Base-by-base conservation (phyloP, 2,329 filamentous ascomycete genomes). In the Aschersonia sp. region DNA sequence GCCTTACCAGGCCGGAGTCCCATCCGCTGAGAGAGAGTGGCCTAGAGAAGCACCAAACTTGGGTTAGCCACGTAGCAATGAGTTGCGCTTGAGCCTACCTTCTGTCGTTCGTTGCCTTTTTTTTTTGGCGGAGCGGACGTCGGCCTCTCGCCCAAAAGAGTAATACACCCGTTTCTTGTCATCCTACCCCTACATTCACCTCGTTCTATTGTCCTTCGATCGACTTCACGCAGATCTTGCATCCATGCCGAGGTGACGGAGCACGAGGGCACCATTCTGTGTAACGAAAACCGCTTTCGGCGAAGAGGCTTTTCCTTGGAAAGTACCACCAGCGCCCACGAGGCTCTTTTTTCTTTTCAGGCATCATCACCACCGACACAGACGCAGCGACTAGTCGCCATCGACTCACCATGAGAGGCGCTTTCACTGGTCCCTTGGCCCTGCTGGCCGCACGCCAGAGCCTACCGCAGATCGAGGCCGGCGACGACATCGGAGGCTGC, bases 401-500 rank as follows among this genome's bases (percentile, higher is more conserved):
- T 20, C 20, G 20, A 20, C 20, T 20, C 20, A 20, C 20, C 20
- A 20, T 20, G 20, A 20, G 20, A 20, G 20, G 20, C 20, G 20
- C 20, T 9, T 4, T 38, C 35, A 9, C 12, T 7, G 35, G 7
- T 38, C 35, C 35, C 35, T 38, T 38, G 35, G 35, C 35, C 35
- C 35, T 38, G 31, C 43, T 52, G 44, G 49, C 52, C 44, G 45
- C 30, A 45, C 41, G n/a, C 42, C 58, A 31, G 38, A 57, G 43
- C 56, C 58, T 20, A 49, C 60, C 9, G 31, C 60, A 42, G 56
- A 55, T 47, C 56, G 35, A 38, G 35, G 7, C 55, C 43, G 47
- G 54, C 31, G 53, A 54, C 5, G 44, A 54, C 45, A 54, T 53
- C 30, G 51, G 58, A 43, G 55, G 51, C 47, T 69, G 66, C 57